phyloP scores from a whole-genome alignment of 164 flowering plant species.

The Kalanchoe fedtschenkoi region DNA sequence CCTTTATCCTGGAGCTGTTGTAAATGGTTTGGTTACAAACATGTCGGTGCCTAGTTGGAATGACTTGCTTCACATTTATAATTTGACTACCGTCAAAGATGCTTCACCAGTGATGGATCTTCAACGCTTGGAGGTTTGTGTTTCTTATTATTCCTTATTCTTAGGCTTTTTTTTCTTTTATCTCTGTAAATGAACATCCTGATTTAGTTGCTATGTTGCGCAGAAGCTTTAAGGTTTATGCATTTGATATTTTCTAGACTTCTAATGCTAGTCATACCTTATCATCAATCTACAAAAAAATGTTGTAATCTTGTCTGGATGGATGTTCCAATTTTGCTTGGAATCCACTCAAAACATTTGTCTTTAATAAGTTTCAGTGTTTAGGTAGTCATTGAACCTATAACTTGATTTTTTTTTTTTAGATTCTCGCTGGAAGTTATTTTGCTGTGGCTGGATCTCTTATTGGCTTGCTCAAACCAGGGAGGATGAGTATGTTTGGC shows the following conservation, averaged over 20 bases:
- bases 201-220: not conserved
- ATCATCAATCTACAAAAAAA: not conserved
- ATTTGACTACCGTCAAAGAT: constrained; percentile 61
- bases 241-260: not conserved
- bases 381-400: not conserved
- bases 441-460: constrained; percentile 84
- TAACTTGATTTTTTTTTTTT: constrained; percentile 6
- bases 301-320: not conserved
- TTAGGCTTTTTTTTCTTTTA: not conserved
- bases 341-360: not conserved
- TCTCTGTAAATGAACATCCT: not conserved
- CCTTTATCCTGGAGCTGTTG: constrained; percentile 71
- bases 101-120: constrained; percentile 66
- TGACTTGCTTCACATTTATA: constrained; percentile 49
- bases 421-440: constrained; percentile 98
- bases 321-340: not conserved
- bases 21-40: constrained; percentile 37
- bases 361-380: not conserved
- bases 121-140: constrained; percentile 77
- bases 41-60: constrained; percentile 71
- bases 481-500: constrained; percentile 94
- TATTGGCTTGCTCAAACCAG: constrained; percentile 63
- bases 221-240: not conserved
- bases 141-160: constrained; percentile 2
- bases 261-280: not conserved